A percentile compares a stretch with the other conserved stretches of the same genome.
Conservation (phyloP, 441 rosid species). For the Jatropha multifida region DNA sequence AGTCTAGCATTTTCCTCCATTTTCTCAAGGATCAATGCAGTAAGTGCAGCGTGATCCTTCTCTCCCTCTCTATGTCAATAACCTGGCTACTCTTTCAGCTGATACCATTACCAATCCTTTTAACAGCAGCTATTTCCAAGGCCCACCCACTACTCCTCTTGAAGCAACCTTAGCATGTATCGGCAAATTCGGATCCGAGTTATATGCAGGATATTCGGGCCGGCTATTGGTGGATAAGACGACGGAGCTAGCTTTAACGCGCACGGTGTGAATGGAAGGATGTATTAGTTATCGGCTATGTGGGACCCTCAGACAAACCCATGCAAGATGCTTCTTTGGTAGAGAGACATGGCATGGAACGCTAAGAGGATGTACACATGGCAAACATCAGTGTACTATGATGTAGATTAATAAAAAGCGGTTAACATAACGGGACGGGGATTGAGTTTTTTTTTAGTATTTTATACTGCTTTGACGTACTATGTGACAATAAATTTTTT, state of each 20-base stretch:
- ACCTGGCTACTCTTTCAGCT: slow-evolving; percentile 69
- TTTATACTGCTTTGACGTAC: too few relatives aligned
- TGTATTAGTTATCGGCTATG: slow-evolving; percentile 83
- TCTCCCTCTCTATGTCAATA: slow-evolving; percentile 33
- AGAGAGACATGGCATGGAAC: slow-evolving; percentile 22
- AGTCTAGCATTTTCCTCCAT: too few relatives aligned
- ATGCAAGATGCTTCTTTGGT: slow-evolving; percentile 62
- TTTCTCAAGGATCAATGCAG: too few relatives aligned
- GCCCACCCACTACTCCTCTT: slow-evolving; percentile 74
- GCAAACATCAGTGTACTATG: background rate
- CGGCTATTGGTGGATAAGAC: slow-evolving; percentile 59
- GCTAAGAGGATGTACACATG: background rate
- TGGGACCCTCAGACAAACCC: slow-evolving; percentile 83
- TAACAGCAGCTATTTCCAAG: slow-evolving; percentile 77
- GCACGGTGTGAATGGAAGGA: slow-evolving; percentile 60
- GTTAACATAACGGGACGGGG: background rate
- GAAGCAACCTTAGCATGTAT: slow-evolving; percentile 90
- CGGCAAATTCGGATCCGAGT: slow-evolving; percentile 78
- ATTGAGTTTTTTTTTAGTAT: background rate
- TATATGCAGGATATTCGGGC: slow-evolving; percentile 89
- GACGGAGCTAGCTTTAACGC: slow-evolving; percentile 80
- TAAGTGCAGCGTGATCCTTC: too few relatives aligned
- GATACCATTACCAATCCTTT: slow-evolving; percentile 86
- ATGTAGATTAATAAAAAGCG: background rate
- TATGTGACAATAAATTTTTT: too few relatives aligned